Evolutionary conservation across 768 basidiomycete genomes (phyloP).

Genomic region (Favolaschia claudopus): DNA sequence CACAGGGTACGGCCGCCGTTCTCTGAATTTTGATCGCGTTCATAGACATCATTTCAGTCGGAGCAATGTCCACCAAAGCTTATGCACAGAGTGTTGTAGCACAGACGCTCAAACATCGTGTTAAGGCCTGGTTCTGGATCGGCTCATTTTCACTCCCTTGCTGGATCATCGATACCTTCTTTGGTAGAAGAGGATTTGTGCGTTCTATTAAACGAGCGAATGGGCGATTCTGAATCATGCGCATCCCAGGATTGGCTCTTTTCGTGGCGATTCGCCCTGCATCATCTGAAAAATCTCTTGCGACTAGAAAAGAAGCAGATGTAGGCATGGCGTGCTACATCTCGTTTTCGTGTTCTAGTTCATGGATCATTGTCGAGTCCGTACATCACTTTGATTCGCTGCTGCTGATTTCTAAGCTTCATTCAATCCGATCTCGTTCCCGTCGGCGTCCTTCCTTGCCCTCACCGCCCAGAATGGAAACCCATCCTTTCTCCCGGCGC

Average conservation of each 20-base stretch:
- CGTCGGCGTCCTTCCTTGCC: conserved; percentile 40
- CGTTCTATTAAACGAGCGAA: not conserved
- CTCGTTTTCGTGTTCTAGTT: too few species aligned
- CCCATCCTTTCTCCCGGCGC: conserved; percentile 36
- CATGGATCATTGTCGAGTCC: too few species aligned
- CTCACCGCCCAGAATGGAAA: conserved; percentile 48
- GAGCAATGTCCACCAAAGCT: conserved; percentile 22
- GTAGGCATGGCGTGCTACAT: too few species aligned
- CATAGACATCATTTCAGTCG: conserved; percentile 1
- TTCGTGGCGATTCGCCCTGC: too few species aligned
- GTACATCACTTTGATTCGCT: too few species aligned
- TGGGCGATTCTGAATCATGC: not conserved
- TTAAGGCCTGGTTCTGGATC: conserved; percentile 29
- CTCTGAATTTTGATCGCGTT: not conserved
- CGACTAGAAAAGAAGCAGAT: too few species aligned
- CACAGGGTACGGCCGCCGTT: conserved; percentile 12
- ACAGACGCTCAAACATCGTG: conserved; percentile 20
- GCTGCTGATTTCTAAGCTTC: too few species aligned
- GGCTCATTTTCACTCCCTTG: conserved; percentile 18
- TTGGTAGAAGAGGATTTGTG: conserved; percentile 22
- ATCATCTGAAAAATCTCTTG: too few species aligned
- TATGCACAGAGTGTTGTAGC: conserved; percentile 28
- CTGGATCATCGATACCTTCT: conserved; percentile 30
- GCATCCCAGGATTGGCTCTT: not conserved
- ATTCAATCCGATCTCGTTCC: conserved; percentile 41